These are phyloP conservation scores for Coemansia sp. DNA, from an alignment of 192 early-diverging fungal species.

Conservation along the genomic window DNA sequence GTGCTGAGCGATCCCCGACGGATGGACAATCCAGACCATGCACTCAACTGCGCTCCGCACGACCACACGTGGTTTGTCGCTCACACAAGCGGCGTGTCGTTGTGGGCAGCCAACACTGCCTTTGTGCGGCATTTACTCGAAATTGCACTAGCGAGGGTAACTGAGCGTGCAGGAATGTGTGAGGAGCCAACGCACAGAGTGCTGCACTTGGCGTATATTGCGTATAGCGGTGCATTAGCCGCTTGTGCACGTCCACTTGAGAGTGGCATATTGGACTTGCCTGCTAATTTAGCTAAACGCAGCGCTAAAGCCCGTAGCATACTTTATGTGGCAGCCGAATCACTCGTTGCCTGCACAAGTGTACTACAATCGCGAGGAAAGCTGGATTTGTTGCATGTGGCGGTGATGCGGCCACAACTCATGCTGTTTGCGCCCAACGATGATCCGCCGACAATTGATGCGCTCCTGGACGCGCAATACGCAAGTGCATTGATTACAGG, in stretches of 20 bases:
- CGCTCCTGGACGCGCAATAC: background rate
- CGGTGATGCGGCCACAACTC: constrained; percentile 11
- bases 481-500: constrained; percentile 4
- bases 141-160: constrained; percentile 16
- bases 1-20: constrained; percentile 26
- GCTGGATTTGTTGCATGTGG: constrained; percentile 9
- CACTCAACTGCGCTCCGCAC: constrained; percentile 2
- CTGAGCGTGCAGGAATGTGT: background rate
- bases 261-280: constrained; percentile 3
- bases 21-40: constrained; percentile 1
- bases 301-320: constrained; percentile 19
- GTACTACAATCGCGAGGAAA: constrained; percentile 2
- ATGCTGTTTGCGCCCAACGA: background rate
- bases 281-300: constrained; percentile 10
- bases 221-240: constrained; percentile 20
- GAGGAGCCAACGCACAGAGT: background rate
- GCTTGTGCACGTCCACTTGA: constrained; percentile 3
- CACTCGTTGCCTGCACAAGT: constrained; percentile 20
- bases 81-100: background rate
- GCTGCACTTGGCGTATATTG: constrained; percentile 27
- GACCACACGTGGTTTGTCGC: constrained; percentile 9
- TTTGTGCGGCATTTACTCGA: constrained; percentile 37
- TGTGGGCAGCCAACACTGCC: constrained; percentile 23
- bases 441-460: too few species aligned
- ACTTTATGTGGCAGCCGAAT: constrained; percentile 22